Evolutionary conservation across 2,329 filamentous ascomycete genomes (phyloP).

Genomic region (Aphanocladium album): DNA sequence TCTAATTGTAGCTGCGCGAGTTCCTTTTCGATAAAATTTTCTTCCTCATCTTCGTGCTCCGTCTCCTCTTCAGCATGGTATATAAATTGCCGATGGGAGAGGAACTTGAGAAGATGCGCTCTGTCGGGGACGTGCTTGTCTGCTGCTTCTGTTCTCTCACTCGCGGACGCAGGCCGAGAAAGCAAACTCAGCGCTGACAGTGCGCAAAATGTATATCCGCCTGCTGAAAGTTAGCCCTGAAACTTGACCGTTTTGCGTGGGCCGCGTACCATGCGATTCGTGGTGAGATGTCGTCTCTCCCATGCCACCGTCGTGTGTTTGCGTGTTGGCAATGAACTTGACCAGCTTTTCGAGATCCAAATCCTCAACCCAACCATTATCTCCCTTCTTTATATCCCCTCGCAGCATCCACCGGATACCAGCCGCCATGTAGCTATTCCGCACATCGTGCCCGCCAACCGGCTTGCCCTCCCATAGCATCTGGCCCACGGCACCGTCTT

Average conservation of each 20-base stretch:
- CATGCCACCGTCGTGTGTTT: conserved; percentile 83
- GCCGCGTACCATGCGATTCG: conserved; percentile 80
- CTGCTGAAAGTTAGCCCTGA: conserved; percentile 35
- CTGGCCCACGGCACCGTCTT: conserved; percentile 89
- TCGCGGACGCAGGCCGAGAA: conserved; percentile 45
- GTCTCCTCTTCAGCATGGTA: conserved; percentile 46
- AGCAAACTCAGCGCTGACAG: conserved; percentile 73
- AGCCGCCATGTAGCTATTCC: conserved; percentile 82
- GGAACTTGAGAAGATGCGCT: conserved; percentile 43
- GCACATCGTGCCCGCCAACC: conserved; percentile 77
- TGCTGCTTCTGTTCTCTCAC: conserved; percentile 16
- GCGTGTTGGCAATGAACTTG: conserved; percentile 62
- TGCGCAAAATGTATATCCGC: conserved; percentile 87
- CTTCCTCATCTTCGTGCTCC: conserved; percentile 39
- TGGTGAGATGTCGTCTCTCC: conserved; percentile 66
- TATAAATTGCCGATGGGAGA: conserved; percentile 59
- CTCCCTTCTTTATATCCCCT: conserved; percentile 48
- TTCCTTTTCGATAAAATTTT: conserved; percentile 31
- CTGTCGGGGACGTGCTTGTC: conserved; percentile 30
- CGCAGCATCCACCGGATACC: conserved; percentile 77
- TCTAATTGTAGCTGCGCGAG: conserved; percentile 31
- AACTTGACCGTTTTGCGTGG: no score
- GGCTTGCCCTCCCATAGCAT: conserved; percentile 56
- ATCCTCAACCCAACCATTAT: conserved; percentile 58
- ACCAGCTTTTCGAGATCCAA: conserved; percentile 69